Evolutionary conservation across 345 rosid genomes (phyloP), one percentile per base, ranked within the genome.

Genomic region (Physaria fendleri): DNA sequence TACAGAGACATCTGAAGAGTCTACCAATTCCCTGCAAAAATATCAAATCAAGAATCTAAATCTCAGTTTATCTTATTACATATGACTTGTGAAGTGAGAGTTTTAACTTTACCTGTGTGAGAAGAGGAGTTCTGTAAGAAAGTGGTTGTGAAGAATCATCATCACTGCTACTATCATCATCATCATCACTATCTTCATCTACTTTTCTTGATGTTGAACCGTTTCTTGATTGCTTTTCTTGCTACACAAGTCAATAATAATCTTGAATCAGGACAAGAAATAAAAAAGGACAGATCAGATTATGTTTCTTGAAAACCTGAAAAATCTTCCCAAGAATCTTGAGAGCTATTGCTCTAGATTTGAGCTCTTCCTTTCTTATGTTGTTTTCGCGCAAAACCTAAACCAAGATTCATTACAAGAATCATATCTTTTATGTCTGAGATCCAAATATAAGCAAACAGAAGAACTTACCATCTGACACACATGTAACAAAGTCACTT

Each of bases 1-100:
- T 92, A 64, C 95, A 92, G 16, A 88, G 85, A 81, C 98, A 92
- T 77, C 96, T 92, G 81, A 88, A 92, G 13, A 92, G 84, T 79
- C 93, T 82, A 16, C 96, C 98, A 47, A 92, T 84, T 4, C 98
- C 96, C 95, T 92, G 87, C 62, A 28, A 27, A 62, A 39, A 7
- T 16, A 7, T 59, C 0, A 8, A 25, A 15, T 30, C 35, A 59
- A 25, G 38, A 29, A 25, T 46, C 38, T 7, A 18, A 50, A 20
- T 40, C 38, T 11, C 20, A 50, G 35, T 45, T 24, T 17, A 8
- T 44, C 3, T 21, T 41, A 4, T 18, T 6, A 6, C 18, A 50
- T 23, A 50, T 45, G 23, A n/a, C 5, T 44, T 20, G 6, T 7
- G 33, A 53, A 24, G 20, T 20, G 56, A 24, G 32, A 56, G 11